Conservation (phyloP, 768 basidiomycete species). For the Coprinopsis cinerea region DNA sequence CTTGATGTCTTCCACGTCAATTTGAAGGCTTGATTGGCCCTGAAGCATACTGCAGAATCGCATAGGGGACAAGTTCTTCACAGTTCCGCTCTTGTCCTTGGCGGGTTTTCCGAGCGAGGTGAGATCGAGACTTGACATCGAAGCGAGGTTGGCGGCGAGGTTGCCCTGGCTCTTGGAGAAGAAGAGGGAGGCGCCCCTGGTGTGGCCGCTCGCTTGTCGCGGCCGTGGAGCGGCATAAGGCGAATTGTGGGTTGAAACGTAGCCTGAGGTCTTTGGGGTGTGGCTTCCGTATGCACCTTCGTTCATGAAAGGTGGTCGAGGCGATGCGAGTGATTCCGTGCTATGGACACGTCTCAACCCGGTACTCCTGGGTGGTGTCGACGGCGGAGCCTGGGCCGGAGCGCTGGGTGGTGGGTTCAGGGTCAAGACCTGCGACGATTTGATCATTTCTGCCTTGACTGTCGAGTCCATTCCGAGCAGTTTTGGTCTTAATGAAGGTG, state of each 20-base stretch:
- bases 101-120: slow-evolving; percentile 28
- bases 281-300: slow-evolving; percentile 35
- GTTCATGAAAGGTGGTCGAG: slow-evolving; percentile 33
- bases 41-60: slow-evolving; percentile 64
- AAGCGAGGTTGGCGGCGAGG: slow-evolving; percentile 24
- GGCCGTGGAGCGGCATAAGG: slow-evolving; percentile 30
- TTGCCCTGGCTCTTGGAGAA: slow-evolving; percentile 51
- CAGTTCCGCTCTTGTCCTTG: slow-evolving; percentile 46
- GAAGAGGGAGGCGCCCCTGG: slow-evolving; percentile 52
- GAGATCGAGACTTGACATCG: slow-evolving; percentile 39
- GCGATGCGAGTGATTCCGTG: slow-evolving; percentile 62
- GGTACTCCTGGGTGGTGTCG: slow-evolving; percentile 40
- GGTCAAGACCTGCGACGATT: slow-evolving; percentile 67
- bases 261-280: slow-evolving; percentile 31
- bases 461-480: slow-evolving; percentile 75
- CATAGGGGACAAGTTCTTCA: slow-evolving; percentile 55
- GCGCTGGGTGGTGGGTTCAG: slow-evolving; percentile 31
- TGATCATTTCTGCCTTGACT: slow-evolving; percentile 89
- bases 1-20: slow-evolving; percentile 85
- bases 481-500: slow-evolving; percentile 68
- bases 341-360: slow-evolving; percentile 64
- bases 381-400: slow-evolving; percentile 25
- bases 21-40: slow-evolving; percentile 59
- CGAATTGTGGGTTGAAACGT: slow-evolving; percentile 36
- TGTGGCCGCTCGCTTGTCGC: slow-evolving; percentile 40